These are phyloP conservation scores for Besnoitia besnoiti DNA, from an alignment of 169 alveolate genomes.

Conservation along the genomic window DNA sequence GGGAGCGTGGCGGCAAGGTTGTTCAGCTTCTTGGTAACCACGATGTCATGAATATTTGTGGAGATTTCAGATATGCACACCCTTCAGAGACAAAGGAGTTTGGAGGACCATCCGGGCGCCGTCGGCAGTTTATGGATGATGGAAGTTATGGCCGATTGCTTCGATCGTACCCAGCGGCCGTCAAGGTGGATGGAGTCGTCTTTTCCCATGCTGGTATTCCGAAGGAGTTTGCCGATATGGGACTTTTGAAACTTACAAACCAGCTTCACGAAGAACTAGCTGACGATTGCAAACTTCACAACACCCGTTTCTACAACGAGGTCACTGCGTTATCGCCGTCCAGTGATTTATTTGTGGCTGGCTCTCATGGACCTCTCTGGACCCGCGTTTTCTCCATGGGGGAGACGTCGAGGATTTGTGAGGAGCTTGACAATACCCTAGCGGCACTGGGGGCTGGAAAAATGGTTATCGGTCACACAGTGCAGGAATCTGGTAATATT, in stretches of 20 bases:
- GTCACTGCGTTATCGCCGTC: background rate
- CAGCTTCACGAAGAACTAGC: conserved; percentile 20
- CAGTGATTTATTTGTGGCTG: conserved; percentile 34
- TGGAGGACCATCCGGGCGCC: conserved; percentile 30
- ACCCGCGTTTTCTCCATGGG: conserved; percentile 65
- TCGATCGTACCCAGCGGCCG: background rate
- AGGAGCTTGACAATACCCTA: conserved; percentile 54
- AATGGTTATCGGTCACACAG: conserved; percentile 75
- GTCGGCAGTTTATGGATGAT: conserved; percentile 6
- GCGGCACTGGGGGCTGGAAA: conserved; percentile 44
- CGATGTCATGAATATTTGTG: conserved; percentile 75
- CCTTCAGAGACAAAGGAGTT: conserved; percentile 10
- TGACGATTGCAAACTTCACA: conserved; percentile 1
- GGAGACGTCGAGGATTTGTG: conserved; percentile 49
- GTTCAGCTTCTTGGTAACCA: conserved; percentile 74
- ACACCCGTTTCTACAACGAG: background rate
- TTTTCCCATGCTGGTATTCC: conserved; percentile 44
- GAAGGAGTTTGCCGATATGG: background rate
- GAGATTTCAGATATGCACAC: conserved; percentile 62
- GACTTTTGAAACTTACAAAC: background rate
- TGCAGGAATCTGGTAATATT: conserved; percentile 62
- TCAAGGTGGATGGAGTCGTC: conserved; percentile 29
- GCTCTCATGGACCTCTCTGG: conserved; percentile 74
- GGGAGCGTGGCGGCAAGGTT: conserved; percentile 59
- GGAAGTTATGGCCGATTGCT: conserved; percentile 13